These are phyloP conservation scores for Globisporangium abappressorium DNA, from an alignment of 352 stramenopile species.

Conservation along the genomic window DNA sequence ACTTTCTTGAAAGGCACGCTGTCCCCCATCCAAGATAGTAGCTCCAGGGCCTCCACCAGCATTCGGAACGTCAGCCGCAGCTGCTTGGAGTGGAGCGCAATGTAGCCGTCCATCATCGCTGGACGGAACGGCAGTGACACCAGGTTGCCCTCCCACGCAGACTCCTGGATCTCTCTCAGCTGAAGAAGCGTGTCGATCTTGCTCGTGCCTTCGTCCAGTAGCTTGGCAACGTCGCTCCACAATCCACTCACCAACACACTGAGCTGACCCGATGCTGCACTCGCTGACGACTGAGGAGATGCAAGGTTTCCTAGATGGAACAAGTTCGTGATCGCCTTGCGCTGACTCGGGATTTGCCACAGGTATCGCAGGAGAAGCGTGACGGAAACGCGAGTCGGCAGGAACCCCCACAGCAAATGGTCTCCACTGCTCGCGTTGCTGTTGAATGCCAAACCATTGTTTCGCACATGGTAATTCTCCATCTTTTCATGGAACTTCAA, in stretches of 20 bases:
- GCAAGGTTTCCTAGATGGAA: constrained; percentile 13
- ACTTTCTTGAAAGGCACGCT: constrained; percentile 38
- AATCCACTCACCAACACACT: constrained; percentile 57
- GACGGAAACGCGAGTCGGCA: constrained; percentile 58
- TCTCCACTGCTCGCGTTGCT: constrained; percentile 59
- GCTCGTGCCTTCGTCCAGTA: constrained; percentile 61
- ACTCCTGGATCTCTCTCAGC: constrained; percentile 57
- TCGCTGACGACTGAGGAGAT: constrained; percentile 14
- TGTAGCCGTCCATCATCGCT: constrained; percentile 57
- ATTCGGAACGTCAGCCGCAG: constrained; percentile 57
- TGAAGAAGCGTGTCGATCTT: constrained; percentile 65
- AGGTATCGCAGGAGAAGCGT: constrained; percentile 59
- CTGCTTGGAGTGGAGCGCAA: constrained; percentile 72
- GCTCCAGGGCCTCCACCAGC: constrained; percentile 59
- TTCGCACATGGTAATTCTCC: constrained; percentile 67
- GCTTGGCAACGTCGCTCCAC: constrained; percentile 67
- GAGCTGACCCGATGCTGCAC: constrained; percentile 32
- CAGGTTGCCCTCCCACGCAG: constrained; percentile 30
- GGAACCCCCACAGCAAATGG: constrained; percentile 70
- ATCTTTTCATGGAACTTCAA: constrained; percentile 73
- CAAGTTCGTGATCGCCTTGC: constrained; percentile 26
- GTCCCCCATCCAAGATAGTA: constrained; percentile 60
- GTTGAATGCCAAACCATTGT: constrained; percentile 64
- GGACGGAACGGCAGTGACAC: constrained; percentile 48
- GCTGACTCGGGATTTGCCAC: constrained; percentile 57